Evolutionary conservation across 2,329 filamentous ascomycete species (phyloP), one percentile per base, ranked within the genome.

Genomic region (Tolypocladium pustulatum): DNA sequence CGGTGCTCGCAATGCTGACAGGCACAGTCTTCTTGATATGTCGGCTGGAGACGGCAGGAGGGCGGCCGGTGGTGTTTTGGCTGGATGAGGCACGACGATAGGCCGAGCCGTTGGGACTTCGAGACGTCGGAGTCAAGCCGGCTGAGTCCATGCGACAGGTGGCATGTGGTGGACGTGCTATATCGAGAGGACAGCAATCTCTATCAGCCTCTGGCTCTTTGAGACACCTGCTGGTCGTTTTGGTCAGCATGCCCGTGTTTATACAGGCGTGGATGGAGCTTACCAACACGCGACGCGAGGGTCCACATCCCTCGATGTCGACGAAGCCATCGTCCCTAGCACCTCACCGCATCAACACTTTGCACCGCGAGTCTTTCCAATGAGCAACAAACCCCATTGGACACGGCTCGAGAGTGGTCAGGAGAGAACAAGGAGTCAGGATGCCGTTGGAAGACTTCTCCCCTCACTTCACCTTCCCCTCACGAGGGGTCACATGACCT

Each of bases 401-500:
- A 22, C 30, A 52, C 10, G 17, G 9, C 49, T 13, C 12, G 20
- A 34, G 49, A 32, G 13, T 4, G 27, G 49, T 52, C 49, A 34
- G 49, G 30, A 32, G 54, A 32, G 13, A 43, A 20, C 37, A 22
- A 32, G n/a, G 37, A 40, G 27, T n/a, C 17, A 17, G 32, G 20
- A 25, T 38, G 38, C 38, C 30, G 49, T 27, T 49, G 41, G 49
- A 27, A 25, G 27, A 53, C 34, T 22, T 54, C 57, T 56, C 61
- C 57, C 55, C 51, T 38, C 27, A 37, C 59, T 63, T 64, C 63
- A 60, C 55, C 58, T 71, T 69, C 68, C 69, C 68, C 68, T 70
- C 68, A 68, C 60, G 55, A 57, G 8, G 20, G 46, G 65, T 71
- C 68, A 71, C 68, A 67, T 70, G 69, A 71, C 64, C 62, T 62